Evolutionary conservation across 495 filamentous ascomycete genomes (phyloP).

Genomic region (Schizothecium vesticola): DNA sequence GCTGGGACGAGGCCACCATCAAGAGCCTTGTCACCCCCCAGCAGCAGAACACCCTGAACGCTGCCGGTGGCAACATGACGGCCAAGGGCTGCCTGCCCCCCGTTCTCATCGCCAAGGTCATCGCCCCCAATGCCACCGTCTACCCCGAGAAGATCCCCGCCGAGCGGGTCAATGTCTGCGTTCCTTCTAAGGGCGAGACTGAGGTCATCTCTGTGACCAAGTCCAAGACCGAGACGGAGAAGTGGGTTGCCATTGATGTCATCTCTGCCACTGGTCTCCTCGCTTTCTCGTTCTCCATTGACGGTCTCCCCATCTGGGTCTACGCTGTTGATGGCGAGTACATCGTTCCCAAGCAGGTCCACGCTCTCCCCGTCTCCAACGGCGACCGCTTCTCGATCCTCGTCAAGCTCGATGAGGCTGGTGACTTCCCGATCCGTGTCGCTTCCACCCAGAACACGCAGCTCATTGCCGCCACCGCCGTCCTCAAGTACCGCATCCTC

Average conservation of each 20-base stretch:
- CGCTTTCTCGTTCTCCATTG: constrained; percentile 39
- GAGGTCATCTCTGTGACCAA: constrained; percentile 35
- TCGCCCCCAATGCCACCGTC: constrained; percentile 23
- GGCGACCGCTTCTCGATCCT: constrained; percentile 42
- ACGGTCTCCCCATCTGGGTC: constrained; percentile 40
- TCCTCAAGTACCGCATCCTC: constrained; percentile 13
- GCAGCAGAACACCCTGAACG: constrained; percentile 26
- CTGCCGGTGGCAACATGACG: constrained; percentile 35
- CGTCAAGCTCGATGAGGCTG: constrained; percentile 31
- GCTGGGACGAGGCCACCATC: constrained; percentile 28
- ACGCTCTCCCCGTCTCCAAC: constrained; percentile 34
- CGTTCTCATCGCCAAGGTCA: constrained; percentile 27
- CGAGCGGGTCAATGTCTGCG: constrained; percentile 36
- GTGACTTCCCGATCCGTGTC: constrained; percentile 39
- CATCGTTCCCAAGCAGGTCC: constrained; percentile 35
- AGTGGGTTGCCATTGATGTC: constrained; percentile 47
- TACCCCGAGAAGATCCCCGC: constrained; percentile 27
- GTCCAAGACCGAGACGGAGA: constrained; percentile 7
- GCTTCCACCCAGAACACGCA: constrained; percentile 30
- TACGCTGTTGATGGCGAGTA: constrained; percentile 44
- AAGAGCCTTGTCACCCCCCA: constrained; percentile 35
- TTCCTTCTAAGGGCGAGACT: constrained; percentile 32
- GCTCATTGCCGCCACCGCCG: constrained; percentile 30
- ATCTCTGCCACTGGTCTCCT: constrained; percentile 39
- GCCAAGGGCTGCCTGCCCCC: constrained; percentile 36